phyloP scores from a whole-genome alignment of 2,329 filamentous ascomycete genomes.

The Davidsoniella virescens region DNA sequence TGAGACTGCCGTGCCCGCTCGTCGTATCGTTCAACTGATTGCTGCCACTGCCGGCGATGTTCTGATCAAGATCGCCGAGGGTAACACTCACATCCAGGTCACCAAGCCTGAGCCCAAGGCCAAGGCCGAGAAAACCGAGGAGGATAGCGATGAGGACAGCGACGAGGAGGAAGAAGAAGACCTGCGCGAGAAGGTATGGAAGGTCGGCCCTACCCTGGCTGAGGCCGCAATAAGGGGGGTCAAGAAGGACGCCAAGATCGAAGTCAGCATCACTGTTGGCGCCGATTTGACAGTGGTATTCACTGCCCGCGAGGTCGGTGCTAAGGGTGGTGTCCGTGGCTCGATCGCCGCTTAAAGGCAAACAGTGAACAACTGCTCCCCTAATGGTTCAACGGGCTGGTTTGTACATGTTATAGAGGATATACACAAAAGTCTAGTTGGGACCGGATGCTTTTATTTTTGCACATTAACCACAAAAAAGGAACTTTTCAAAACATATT shows the following conservation, averaged over 20 bases:
- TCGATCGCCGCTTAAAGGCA: constrained; percentile 22
- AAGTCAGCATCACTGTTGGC: constrained; percentile 79
- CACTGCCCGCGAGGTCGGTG: constrained; percentile 71
- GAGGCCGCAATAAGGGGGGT: constrained; percentile 72
- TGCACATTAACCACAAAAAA: constrained; percentile 1
- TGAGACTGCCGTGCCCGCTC: constrained; percentile 79
- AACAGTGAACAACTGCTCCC: constrained; percentile 1
- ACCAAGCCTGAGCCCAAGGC: constrained; percentile 70
- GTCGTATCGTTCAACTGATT: constrained; percentile 64
- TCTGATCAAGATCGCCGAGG: constrained; percentile 76
- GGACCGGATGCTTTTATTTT: constrained; percentile 7
- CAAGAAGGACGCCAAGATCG: constrained; percentile 80
- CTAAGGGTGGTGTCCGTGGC: constrained; percentile 68
- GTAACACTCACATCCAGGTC: constrained; percentile 79
- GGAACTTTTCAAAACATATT: constrained; percentile 3
- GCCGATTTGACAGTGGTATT: constrained; percentile 66
- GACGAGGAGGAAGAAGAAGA: constrained; percentile 74
- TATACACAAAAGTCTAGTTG: constrained; percentile 12
- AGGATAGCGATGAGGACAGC: constrained; percentile 39
- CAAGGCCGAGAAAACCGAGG: constrained; percentile 51
- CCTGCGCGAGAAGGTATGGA: constrained; percentile 80
- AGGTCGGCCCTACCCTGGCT: constrained; percentile 64
- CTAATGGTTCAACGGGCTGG: constrained; percentile 5
- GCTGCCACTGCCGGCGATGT: constrained; percentile 72
- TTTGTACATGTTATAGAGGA: constrained; percentile 12